Conservation (phyloP, 805 yeast species). For the Sugiyamaella mastotermitis region DNA sequence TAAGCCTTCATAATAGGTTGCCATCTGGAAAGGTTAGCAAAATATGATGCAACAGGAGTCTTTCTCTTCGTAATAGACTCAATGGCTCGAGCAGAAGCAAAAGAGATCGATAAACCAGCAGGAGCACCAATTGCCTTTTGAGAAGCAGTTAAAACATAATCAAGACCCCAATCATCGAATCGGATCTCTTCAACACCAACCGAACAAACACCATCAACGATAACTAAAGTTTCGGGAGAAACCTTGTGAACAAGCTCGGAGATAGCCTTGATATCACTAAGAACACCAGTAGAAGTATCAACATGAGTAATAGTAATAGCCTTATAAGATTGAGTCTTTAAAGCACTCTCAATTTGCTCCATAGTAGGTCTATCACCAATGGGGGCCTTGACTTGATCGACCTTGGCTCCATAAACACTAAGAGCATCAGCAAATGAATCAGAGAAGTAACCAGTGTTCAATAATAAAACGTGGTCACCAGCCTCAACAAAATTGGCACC, state of each 20-base stretch:
- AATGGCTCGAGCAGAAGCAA: constrained; percentile 71
- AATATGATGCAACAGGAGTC: constrained; percentile 43
- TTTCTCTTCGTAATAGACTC: constrained; percentile 50
- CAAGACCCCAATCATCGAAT: constrained; percentile 87
- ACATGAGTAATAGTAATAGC: constrained; percentile 88
- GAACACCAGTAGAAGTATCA: constrained; percentile 95
- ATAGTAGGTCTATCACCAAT: constrained; percentile 67
- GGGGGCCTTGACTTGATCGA: constrained; percentile 64
- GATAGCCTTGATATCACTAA: constrained; percentile 60
- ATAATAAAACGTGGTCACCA: constrained; percentile 69
- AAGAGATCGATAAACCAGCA: constrained; percentile 78
- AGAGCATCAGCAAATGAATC: constrained; percentile 77
- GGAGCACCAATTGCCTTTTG: constrained; percentile 96
- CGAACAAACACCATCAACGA: constrained; percentile 95
- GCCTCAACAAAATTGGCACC: constrained; percentile 65
- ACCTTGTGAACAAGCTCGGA: constrained; percentile 52
- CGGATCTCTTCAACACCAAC: constrained; percentile 81
- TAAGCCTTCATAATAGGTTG: constrained; percentile 80
- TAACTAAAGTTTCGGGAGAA: constrained; percentile 74
- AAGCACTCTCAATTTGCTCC: constrained; percentile 47
- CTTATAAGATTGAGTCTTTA: constrained; percentile 48
- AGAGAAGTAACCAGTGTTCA: constrained; percentile 85
- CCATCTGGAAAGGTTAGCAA: constrained; percentile 78
- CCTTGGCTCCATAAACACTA: constrained; percentile 65
- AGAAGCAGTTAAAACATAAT: constrained; percentile 83